A percentile compares a stretch with the other conserved stretches of the same genome.
phyloP scores from a whole-genome alignment of 1,284 basidiomycete species.

The Ustilago hordei region DNA sequence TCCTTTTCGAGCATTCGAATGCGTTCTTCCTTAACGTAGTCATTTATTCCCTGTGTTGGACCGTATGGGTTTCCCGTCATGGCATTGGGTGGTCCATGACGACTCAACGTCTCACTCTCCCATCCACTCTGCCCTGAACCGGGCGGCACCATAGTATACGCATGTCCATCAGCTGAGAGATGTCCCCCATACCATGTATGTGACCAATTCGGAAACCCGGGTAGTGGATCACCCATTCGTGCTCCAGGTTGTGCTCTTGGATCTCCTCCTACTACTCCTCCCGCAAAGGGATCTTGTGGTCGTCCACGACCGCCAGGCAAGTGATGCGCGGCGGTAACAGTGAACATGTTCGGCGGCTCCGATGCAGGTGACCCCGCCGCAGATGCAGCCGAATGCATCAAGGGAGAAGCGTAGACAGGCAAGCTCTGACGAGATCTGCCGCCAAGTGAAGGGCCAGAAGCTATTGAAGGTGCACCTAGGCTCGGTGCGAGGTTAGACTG shows the following conservation, averaged over 20 bases:
- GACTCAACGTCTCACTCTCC: constrained; percentile 59
- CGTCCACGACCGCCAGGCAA: constrained; percentile 24
- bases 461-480: constrained; percentile 27
- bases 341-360: constrained; percentile 49
- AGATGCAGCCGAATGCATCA: constrained; percentile 19
- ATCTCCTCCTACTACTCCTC: neutral
- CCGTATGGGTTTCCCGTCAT: constrained; percentile 18
- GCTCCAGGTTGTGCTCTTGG: constrained; percentile 5
- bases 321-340: constrained; percentile 52
- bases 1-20: constrained; percentile 63
- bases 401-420: constrained; percentile 33
- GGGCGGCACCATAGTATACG: constrained; percentile 58
- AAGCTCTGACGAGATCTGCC: constrained; percentile 33
- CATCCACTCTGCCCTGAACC: constrained; percentile 55
- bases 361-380: constrained; percentile 28
- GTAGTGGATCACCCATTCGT: constrained; percentile 44
- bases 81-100: constrained; percentile 1
- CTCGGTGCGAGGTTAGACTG: constrained; percentile 14
- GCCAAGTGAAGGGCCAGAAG: constrained; percentile 32
- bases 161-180: constrained; percentile 61
- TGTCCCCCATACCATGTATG: constrained; percentile 62
- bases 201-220: constrained; percentile 55
- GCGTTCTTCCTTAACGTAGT: constrained; percentile 59
- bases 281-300: constrained; percentile 17
- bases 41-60: constrained; percentile 15